Percentiles rank a stretch among this genome's conserved stretches.
Evolutionary conservation across 129 eudicot species (phyloP).

Genomic region (Ambrosia trifida): DNA sequence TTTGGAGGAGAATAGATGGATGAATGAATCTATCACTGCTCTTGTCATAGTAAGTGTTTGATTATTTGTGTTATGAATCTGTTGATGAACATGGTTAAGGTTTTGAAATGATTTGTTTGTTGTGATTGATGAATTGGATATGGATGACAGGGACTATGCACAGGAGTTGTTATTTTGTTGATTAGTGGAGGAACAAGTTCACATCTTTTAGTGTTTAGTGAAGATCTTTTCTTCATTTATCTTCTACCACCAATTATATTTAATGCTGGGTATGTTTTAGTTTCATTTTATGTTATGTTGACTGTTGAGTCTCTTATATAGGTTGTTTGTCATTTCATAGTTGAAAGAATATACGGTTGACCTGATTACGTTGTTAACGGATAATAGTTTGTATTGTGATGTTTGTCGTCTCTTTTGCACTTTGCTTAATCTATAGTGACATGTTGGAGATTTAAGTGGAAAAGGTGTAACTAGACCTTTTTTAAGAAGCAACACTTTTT

Average conservation of each 20-base stretch:
- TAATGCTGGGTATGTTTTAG: constrained; percentile 72
- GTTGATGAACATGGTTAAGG: neutral
- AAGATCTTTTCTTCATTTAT: constrained; percentile 91
- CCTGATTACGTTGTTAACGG: neutral
- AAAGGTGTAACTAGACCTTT: constrained; percentile 11
- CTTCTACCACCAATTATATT: constrained; percentile 93
- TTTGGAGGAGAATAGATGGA: constrained; percentile 89
- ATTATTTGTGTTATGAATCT: neutral
- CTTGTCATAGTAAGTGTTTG: constrained; percentile 62
- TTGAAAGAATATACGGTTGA: constrained; percentile 12
- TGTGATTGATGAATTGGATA: neutral
- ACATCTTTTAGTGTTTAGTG: constrained; percentile 77
- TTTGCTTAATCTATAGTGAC: constrained; percentile 3
- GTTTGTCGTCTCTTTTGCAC: neutral
- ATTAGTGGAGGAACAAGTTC: constrained; percentile 75
- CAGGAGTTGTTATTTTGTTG: constrained; percentile 75
- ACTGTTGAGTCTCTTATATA: constrained; percentile 4
- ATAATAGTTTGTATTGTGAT: constrained; percentile 1
- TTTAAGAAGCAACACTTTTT: constrained; percentile 11
- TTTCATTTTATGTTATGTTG: neutral
- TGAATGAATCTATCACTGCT: constrained; percentile 93
- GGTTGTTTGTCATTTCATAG: constrained; percentile 21
- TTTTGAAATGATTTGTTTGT: neutral
- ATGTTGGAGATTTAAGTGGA: constrained; percentile 17
- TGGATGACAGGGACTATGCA: constrained; percentile 60